phyloP scores from a whole-genome alignment of 805 yeast species.

The Pichia phayaonensis region DNA sequence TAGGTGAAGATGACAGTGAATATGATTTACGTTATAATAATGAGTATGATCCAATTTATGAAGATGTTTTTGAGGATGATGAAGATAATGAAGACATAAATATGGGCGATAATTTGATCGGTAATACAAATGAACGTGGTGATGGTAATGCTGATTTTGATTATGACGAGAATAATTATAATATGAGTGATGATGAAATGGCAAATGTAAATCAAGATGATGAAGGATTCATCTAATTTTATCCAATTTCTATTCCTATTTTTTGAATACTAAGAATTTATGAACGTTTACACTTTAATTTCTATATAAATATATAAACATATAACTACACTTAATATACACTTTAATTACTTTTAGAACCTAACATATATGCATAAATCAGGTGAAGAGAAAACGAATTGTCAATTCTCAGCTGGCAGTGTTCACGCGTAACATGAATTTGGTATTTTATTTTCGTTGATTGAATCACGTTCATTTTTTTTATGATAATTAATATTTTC shows the following conservation, averaged over 20 bases:
- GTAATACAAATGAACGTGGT: constrained; percentile 25
- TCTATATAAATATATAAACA: neutral
- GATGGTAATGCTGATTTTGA: constrained; percentile 33
- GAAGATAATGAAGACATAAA: constrained; percentile 27
- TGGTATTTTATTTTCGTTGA: too few species aligned
- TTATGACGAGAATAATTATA: constrained; percentile 34
- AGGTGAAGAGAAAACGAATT: too few species aligned
- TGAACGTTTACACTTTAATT: neutral
- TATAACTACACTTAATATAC: neutral
- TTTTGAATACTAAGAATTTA: neutral
- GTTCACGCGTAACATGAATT: neutral
- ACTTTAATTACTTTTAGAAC: too few species aligned
- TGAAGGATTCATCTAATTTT: constrained; percentile 13
- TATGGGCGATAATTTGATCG: constrained; percentile 25
- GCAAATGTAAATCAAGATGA: constrained; percentile 21
- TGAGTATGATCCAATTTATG: constrained; percentile 21
- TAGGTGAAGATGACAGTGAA: constrained; percentile 29
- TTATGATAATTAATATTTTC: too few species aligned
- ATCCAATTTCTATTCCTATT: neutral
- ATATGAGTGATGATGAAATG: constrained; percentile 29
- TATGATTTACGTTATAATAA: constrained; percentile 29
- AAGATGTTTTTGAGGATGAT: constrained; percentile 34
- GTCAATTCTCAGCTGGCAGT: too few species aligned
- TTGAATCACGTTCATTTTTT: neutral
- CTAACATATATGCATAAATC: too few species aligned